Base-by-base conservation (phyloP, 225 moss, liverwort and hornwort genomes). In the Marchantia polymorpha region DNA sequence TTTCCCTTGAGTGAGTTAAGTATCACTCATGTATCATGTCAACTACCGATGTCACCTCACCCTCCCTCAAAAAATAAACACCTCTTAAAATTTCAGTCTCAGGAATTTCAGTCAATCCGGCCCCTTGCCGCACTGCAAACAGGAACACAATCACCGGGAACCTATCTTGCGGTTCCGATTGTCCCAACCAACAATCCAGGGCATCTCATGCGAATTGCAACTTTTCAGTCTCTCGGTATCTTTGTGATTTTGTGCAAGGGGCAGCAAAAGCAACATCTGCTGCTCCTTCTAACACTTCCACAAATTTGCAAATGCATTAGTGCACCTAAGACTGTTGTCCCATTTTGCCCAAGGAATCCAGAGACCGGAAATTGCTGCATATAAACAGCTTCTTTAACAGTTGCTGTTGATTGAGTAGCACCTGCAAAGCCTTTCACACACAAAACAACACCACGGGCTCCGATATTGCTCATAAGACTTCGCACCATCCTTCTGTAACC, bases 361-460 rank as follows among this genome's bases (percentile, higher is more conserved):
- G 68, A 39, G 78, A 79, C 78, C 78, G 51, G 69, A 79, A 79
- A 29, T 31, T 79, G 78, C 78, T 68, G 69, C 78, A 79, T 39
- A 56, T 22, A 69, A 79, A 79, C 69, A 79, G 78, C 68, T 79
- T 79, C 78, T 79, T 79, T 27, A 79, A 79, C 53, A 79, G 69
- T 58, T 79, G 68, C 52, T 79, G 78, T 70, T 79, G 78, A 69
- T 11, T 70, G 16, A 79, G 78, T 12, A 79, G 69, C 52, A 52
- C 78, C 78, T 79, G 78, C 69, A 79, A 79, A 22, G 69, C 78
- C 78, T 79, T 79, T 79, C 52, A 79, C 68, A 76, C 60, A 79
- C 68, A 79, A 51, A 31, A 65, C 76, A 77, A 75, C 77, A 77
- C 69, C 78, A 68, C 69, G 69, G 69, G 68, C 78, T 79, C 78